Base-by-base conservation (phyloP, 148 eudicot species). In the Rhododendron ovatum region DNA sequence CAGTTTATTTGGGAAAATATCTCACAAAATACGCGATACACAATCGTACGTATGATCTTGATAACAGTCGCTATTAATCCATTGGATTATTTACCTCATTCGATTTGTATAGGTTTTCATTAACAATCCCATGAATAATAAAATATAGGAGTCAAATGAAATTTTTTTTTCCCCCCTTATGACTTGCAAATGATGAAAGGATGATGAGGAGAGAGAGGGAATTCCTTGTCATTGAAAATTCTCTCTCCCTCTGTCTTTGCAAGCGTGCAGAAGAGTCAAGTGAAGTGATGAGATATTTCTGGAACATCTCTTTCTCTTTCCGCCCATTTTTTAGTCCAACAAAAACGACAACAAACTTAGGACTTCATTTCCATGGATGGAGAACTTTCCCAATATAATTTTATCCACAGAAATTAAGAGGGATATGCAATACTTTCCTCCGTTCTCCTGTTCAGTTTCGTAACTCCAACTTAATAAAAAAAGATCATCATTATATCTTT, bases 181-280 rank as follows among this genome's bases (percentile, higher is more conserved):
- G 65, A 59, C 26, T 59, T 59, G n/a, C 65, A 59, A 59, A 22
- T 37, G 80, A 33, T 35, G 41, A 18, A 13, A 17, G 73, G 15
- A 30, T 33, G n/a, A 22, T 7, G 11, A 26, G 61, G 48, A 41
- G 24, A 39, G 47, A 53, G 57, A 3, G 63, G n/a, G 41, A 3
- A 39, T 13, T 35, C 71, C 69, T 51, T 81, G 30, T 35, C 43
- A 81, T 81, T 57, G 83, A 81, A 33, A 81, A 81, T 53, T 81
- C 69, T 57, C 47, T 55, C 28, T 35, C 12, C 12, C 41, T 43
- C 14, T 43, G 80, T 41, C 48, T 9, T 3, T 79, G 57, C 37
- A 78, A 65, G 37, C 28, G 24, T n/a, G 48, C 53, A 9, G 35
- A 78, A 78, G 55, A 43, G 81, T 78, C 81, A 18, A 75, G 20